These are phyloP conservation scores for Cryptococcus jaspeensis DNA, from an alignment of 1,284 basidiomycete genomes.

Conservation along the genomic window DNA sequence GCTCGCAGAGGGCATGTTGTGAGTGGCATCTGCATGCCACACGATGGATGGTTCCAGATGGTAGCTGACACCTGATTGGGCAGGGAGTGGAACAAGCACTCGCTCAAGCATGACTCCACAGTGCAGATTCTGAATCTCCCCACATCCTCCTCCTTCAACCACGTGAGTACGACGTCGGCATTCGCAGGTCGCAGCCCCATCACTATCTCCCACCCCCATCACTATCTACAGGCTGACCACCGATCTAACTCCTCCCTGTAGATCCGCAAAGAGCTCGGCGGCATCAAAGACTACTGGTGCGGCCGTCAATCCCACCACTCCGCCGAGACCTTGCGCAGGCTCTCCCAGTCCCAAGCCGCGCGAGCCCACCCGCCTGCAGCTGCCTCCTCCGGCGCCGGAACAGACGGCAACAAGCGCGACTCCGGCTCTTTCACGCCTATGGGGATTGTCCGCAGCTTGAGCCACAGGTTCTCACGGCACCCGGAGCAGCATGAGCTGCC, in stretches of 20 bases:
- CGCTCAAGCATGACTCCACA: constrained; percentile 24
- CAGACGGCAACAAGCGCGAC: constrained; percentile 1
- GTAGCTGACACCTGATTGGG: background rate
- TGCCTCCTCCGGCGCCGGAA: background rate
- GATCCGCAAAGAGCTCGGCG: constrained; percentile 31
- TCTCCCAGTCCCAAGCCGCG: constrained; percentile 1
- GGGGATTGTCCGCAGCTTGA: constrained; percentile 8
- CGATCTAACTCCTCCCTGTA: constrained; percentile 1
- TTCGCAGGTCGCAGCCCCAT: background rate
- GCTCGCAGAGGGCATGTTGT: constrained; percentile 34
- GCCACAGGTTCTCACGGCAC: constrained; percentile 4
- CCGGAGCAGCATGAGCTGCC: constrained; percentile 3
- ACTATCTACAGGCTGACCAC: background rate
- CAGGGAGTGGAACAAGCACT: constrained; percentile 35
- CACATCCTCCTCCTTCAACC: constrained; percentile 15
- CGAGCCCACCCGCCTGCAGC: background rate
- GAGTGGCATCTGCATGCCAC: constrained; percentile 8
- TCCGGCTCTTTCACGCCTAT: constrained; percentile 8
- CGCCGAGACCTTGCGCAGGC: constrained; percentile 6
- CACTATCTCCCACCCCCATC: background rate
- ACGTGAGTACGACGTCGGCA: constrained; percentile 9
- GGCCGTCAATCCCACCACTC: constrained; percentile 29
- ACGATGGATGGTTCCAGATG: background rate
- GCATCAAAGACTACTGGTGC: constrained; percentile 40
- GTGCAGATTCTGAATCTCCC: constrained; percentile 30